Evolutionary conservation across 2,329 filamentous ascomycete species (phyloP).

Genomic region (Teratosphaeriaceae sp.): DNA sequence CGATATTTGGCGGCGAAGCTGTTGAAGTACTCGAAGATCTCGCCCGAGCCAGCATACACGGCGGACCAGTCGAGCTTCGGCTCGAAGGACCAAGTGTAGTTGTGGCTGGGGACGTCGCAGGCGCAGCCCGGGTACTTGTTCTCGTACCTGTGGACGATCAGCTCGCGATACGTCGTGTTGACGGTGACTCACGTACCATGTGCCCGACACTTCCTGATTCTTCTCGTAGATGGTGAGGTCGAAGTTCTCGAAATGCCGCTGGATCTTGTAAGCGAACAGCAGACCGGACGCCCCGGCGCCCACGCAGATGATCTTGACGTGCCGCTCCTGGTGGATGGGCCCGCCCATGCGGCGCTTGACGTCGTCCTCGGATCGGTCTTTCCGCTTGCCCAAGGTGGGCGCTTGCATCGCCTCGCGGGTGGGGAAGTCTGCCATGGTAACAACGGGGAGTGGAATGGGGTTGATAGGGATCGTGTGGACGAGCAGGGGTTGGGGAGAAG

Average conservation of each 20-base stretch:
- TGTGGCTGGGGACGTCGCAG: conserved; percentile 9
- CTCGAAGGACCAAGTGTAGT: conserved; percentile 24
- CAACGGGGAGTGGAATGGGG: neutral
- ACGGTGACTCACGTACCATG: conserved; percentile 15
- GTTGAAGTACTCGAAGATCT: conserved; percentile 38
- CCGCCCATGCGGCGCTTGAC: conserved; percentile 8
- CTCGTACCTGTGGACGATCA: conserved; percentile 13
- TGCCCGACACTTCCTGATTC: conserved; percentile 33
- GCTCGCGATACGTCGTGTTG: too few relatives aligned
- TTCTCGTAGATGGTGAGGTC: conserved; percentile 39
- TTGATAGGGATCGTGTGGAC: neutral
- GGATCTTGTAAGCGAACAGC: conserved; percentile 34
- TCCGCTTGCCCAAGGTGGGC: conserved; percentile 13
- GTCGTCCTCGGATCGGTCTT: conserved; percentile 13
- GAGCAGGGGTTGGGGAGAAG: neutral
- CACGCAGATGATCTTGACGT: conserved; percentile 19
- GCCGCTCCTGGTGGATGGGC: conserved; percentile 12
- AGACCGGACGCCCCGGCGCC: conserved; percentile 30
- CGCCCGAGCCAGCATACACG: conserved; percentile 34
- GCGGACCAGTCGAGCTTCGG: conserved; percentile 20
- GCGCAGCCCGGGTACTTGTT: conserved; percentile 12
- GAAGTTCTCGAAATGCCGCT: conserved; percentile 21
- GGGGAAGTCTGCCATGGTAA: conserved; percentile 13
- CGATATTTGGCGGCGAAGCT: conserved; percentile 32
- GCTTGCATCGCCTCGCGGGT: conserved; percentile 7